Conservation (phyloP, 2,329 filamentous ascomycete species). For the Xylariaceae sp. region DNA sequence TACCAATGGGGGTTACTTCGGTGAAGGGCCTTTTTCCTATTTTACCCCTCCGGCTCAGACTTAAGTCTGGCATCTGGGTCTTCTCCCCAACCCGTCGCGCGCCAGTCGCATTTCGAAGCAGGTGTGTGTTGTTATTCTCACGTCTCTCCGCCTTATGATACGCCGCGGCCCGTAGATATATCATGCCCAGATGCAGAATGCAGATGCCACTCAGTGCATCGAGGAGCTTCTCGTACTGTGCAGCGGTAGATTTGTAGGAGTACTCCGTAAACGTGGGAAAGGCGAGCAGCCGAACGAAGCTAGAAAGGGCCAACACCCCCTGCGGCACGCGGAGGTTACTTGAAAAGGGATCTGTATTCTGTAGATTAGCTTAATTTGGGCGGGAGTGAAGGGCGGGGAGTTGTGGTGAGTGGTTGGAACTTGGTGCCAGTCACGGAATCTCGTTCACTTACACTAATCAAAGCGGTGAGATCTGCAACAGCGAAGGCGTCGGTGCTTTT, state of each 20-base stretch:
- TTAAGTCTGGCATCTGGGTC: not conserved
- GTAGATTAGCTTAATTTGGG: too few relatives aligned
- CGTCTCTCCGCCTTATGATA: not conserved
- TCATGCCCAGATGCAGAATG: not conserved
- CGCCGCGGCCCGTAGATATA: not conserved
- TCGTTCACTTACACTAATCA: not conserved
- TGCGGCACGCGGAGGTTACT: not conserved
- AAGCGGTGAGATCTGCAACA: not conserved
- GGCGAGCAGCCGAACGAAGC: not conserved
- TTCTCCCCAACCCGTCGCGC: not conserved
- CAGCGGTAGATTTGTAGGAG: not conserved
- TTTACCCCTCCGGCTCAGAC: not conserved
- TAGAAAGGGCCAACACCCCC: not conserved
- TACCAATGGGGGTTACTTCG: not conserved
- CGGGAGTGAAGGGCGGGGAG: too few relatives aligned
- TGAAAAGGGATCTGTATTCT: too few relatives aligned
- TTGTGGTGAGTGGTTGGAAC: too few relatives aligned
- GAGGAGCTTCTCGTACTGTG: not conserved
- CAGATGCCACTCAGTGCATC: not conserved
- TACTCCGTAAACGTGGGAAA: not conserved
- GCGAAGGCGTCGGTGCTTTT: not conserved
- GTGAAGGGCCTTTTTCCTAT: not conserved
- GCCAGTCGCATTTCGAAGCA: not conserved
- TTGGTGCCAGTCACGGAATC: not conserved
- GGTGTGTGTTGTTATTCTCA: not conserved